Evolutionary conservation across 2,329 filamentous ascomycete genomes (phyloP), one percentile per base, ranked within the genome.

Genomic region (Venturia aucupariae): DNA sequence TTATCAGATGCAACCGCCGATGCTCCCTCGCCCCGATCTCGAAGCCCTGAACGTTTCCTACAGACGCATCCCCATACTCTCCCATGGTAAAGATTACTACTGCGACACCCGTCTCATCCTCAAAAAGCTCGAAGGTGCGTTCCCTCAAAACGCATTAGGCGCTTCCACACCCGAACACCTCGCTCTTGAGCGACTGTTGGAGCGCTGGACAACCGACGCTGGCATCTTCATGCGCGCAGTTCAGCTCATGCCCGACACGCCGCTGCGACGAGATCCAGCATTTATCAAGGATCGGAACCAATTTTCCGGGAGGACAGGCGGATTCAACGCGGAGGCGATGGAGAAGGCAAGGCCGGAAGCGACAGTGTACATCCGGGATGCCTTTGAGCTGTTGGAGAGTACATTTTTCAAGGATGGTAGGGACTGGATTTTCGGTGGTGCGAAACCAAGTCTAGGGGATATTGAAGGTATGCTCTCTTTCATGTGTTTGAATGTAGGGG

Each of bases 41-140:
- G 74, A 77, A 22, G 76, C 77, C 1, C 79, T 91, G 17, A 86
- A 85, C 32, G 79, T 90, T 64, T 76, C 78, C 7, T 87, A 92
- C 75, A 82, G 88, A 4, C 86, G 88, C 65, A 90, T 90, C 65
- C 88, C 88, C 1, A 71, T 90, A 61, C 74, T 90, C 61, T 76
- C 84, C 27, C 85, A 90, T 68, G 87, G 86, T 19, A 79, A 82
- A 6, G 84, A 89, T 70, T 76, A 91, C 54, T 90, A 90, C 76
- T 77, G 84, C 66, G 88, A 91, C 77, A 86, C 86, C 2, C 83
- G 86, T 2, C 81, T 90, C 27, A 90, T 90, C 69, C 73, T 91
- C 24, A 74, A 74, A 32, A 87, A 85, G 72, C 82, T 91, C 1
- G 85, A 90, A 69, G 69, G 76, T 1, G 75, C 82, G 42, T 84